These are phyloP conservation scores for Fusarium compactum DNA, from an alignment of 2,329 filamentous ascomycete species.

Conservation along the genomic window DNA sequence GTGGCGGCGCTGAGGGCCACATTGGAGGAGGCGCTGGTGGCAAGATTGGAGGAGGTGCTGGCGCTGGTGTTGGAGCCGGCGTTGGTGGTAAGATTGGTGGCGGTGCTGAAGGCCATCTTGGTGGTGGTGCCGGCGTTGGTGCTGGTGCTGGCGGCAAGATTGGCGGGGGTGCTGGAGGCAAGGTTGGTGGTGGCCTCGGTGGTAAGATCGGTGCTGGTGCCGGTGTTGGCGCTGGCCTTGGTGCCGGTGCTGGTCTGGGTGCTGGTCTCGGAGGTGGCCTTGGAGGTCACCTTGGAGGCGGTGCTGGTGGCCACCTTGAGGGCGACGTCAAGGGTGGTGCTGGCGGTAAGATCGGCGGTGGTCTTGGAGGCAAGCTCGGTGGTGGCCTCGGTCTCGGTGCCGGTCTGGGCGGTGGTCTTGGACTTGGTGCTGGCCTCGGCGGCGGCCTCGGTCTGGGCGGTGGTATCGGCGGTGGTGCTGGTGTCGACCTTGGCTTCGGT, in stretches of 20 bases:
- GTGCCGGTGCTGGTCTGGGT: neutral
- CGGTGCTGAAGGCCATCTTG: neutral
- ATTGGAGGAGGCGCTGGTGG: neutral
- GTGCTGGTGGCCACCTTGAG: neutral
- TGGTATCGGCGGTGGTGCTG: conserved; percentile 1
- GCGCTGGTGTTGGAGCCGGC: neutral
- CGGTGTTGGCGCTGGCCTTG: neutral
- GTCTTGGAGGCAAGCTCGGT: neutral
- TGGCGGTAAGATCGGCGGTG: conserved; percentile 6
- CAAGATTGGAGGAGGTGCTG: neutral
- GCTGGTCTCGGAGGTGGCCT: conserved; percentile 8
- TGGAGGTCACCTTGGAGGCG: conserved; percentile 3
- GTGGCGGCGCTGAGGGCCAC: neutral
- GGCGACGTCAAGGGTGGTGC: neutral
- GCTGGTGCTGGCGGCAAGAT: neutral
- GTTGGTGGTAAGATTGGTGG: neutral
- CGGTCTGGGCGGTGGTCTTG: neutral
- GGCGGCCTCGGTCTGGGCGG: neutral
- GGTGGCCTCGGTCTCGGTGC: neutral
- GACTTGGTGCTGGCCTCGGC: neutral
- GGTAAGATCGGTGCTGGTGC: neutral
- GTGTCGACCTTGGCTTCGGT: conserved; percentile 1
- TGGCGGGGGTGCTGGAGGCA: neutral
- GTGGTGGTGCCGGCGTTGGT: neutral
- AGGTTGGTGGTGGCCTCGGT: neutral